Percentiles rank a stretch among this genome's conserved stretches.
Evolutionary conservation across 257 asterid genomes (phyloP).

Genomic region (Penstemon eatonii): DNA sequence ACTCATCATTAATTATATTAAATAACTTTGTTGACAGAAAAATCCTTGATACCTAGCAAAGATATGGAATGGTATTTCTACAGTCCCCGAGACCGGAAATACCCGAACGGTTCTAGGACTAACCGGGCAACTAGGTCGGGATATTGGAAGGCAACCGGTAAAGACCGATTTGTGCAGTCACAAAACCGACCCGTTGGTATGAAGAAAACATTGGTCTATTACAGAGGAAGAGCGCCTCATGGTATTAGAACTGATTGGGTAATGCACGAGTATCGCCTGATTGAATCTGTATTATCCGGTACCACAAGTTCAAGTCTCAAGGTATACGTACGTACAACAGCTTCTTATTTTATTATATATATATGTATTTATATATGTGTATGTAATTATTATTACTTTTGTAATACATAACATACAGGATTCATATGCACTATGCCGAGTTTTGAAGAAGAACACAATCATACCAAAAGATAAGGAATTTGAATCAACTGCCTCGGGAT

Average conservation of each 20-base stretch:
- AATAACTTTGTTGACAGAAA: constrained; percentile 33
- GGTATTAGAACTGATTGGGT: constrained; percentile 69
- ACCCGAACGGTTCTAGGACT: constrained; percentile 76
- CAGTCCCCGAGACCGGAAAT: constrained; percentile 69
- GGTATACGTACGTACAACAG: constrained; percentile 20
- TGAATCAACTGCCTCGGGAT: constrained; percentile 11
- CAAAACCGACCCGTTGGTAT: constrained; percentile 57
- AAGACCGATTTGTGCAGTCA: constrained; percentile 61
- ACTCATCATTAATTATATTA: too few species aligned
- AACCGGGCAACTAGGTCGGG: constrained; percentile 73
- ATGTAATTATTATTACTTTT: neutral
- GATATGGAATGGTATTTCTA: constrained; percentile 82
- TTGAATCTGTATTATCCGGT: constrained; percentile 28
- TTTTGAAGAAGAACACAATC: constrained; percentile 56
- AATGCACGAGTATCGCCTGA: constrained; percentile 73
- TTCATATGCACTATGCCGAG: constrained; percentile 65
- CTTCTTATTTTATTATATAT: too few species aligned
- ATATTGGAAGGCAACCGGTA: constrained; percentile 82
- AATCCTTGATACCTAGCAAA: constrained; percentile 66
- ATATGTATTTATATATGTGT: too few species aligned
- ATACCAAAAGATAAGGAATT: constrained; percentile 32
- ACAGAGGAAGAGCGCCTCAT: constrained; percentile 73
- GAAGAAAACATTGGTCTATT: constrained; percentile 80
- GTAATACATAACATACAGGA: constrained; percentile 34
- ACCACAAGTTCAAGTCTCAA: constrained; percentile 35